Evolutionary conservation across 2,329 filamentous ascomycete genomes (phyloP), one percentile per base, ranked within the genome.

Genomic region (Colletotrichum sidae): DNA sequence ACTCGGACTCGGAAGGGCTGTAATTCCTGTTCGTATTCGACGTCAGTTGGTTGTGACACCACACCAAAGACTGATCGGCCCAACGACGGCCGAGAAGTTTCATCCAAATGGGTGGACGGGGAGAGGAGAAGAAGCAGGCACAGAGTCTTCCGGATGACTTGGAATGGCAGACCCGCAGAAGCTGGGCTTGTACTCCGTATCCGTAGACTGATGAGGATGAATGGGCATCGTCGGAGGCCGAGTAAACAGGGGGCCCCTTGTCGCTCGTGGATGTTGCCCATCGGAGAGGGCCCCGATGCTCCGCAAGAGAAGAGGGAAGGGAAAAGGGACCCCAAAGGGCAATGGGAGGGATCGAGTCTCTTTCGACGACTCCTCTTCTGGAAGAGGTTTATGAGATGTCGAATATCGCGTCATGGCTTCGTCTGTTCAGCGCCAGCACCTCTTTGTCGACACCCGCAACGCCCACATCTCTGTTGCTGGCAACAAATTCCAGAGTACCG

Each of bases 311-410:
- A 51, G 41, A 52, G 49, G 49, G 50, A 55, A 60, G 47, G 52
- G 49, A n/a, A 34, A 50, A 44, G 35, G 13, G 12, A 13, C 49
- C 42, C 45, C 44, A 39, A 46, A 17, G 34, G 15, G 12, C 12
- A 39, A 39, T 42, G 46, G 17, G 35, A n/a, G 42, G 33, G 49
- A 64, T 53, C 62, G 53, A 57, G 58, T 62, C 63, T 63, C n/a
- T 63, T 63, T 63, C 41, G 54, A 66, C 60, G 37, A 37, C 41
- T 41, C 41, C 25, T 11, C 37, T 37, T 25, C 3, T 35, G 11
- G 12, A 25, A 25, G 25, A 25, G 45, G 34, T 37, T 50, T 44
- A 17, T 50, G 45, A 50, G 46, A 46, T 8, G 17, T 50, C 37
- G 55, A 34, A 25, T 25, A 25, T 25, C 25, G 25, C 25, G 25